Base-by-base conservation (phyloP, 192 early-diverging fungal species). In the Chytriomyces sp. region DNA sequence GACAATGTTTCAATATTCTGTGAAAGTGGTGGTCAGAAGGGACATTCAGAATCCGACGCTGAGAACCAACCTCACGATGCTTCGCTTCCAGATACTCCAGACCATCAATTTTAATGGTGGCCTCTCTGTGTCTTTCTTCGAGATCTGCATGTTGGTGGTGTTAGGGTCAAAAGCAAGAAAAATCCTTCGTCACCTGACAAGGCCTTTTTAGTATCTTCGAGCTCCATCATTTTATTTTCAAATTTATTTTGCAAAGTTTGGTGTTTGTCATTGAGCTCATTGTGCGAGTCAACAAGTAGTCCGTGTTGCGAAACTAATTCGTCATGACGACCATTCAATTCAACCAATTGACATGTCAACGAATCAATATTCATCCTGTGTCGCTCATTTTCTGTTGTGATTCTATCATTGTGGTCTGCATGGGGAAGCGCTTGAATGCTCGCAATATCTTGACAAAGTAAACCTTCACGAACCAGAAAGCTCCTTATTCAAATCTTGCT, bases 401-500 rank as follows among this genome's bases (percentile, higher is more conserved):
- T 12, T 55, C 53, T 14, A 34, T 68, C 49, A 22, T 68, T 68
- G 17, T 34, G 25, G 2, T 59, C 68, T 70, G 52, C 19, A 49
- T 12, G 44, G n/a, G 44, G 8, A 49, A 49, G n/a, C 44, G 10
- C n/a, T 49, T 49, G 10, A 44, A 60, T 4, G 37, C 37, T 22
- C 31, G 31, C 10, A 28, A 60, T 14, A 8, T 28, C 58, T 34
- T 8, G 32, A 5, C 31, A 32, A 32, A 5, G 22, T 36, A 60
- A n/a, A 12, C 38, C 32, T 56, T 10, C 17, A 30, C 44, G 34
- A 36, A 70, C 68, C 68, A 25, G 38, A 40, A 1, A 70, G 36
- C 17, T 58, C 56, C 39, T 40, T 70, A 5, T 39, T 70, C 53
- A 59, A n/a, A 14, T 57, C 55, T 30, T 70, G 54, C 36, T 70